A percentile compares a stretch with the other conserved stretches of the same genome.
These are phyloP conservation scores for Colletotrichum magnum DNA, from an alignment of 2,329 filamentous ascomycete species.

Conservation along the genomic window DNA sequence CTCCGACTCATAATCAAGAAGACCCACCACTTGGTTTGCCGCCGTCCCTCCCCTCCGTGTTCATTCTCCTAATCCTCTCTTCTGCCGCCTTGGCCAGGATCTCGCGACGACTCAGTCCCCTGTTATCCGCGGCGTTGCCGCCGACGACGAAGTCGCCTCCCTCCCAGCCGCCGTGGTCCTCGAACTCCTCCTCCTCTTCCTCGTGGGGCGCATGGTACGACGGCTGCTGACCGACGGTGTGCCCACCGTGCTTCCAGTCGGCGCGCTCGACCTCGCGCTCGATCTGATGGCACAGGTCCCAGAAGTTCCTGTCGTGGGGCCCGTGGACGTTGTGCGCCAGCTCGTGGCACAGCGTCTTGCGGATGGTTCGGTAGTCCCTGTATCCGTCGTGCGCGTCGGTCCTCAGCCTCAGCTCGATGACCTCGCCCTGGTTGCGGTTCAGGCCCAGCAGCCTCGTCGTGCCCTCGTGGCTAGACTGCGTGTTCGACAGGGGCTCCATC, in stretches of 20 bases:
- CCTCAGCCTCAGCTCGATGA: conserved; percentile 90
- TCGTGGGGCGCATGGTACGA: conserved; percentile 68
- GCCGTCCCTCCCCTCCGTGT: conserved; percentile 45
- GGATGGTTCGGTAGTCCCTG: conserved; percentile 90
- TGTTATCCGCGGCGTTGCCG: conserved; percentile 62
- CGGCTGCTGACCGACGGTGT: conserved; percentile 75
- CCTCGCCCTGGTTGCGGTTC: conserved; percentile 89
- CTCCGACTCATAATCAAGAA: neutral
- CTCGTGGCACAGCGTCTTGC: conserved; percentile 95
- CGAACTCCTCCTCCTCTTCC: conserved; percentile 66
- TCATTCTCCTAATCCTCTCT: conserved; percentile 69
- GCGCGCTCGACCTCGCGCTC: conserved; percentile 86
- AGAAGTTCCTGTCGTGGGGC: conserved; percentile 89
- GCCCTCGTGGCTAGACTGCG: conserved; percentile 77
- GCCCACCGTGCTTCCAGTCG: conserved; percentile 83
- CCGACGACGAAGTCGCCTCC: conserved; percentile 85
- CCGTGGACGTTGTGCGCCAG: conserved; percentile 91
- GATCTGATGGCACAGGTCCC: conserved; percentile 89
- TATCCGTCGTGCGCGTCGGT: conserved; percentile 97
- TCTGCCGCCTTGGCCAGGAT: conserved; percentile 82
- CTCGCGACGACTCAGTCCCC: conserved; percentile 77
- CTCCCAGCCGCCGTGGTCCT: conserved; percentile 82
- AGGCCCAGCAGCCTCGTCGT: conserved; percentile 84
- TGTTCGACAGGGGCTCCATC: conserved; percentile 92
- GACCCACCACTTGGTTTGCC: conserved; percentile 39